Base-by-base conservation (phyloP, 345 rosid species). In the Citrus reticulata region DNA sequence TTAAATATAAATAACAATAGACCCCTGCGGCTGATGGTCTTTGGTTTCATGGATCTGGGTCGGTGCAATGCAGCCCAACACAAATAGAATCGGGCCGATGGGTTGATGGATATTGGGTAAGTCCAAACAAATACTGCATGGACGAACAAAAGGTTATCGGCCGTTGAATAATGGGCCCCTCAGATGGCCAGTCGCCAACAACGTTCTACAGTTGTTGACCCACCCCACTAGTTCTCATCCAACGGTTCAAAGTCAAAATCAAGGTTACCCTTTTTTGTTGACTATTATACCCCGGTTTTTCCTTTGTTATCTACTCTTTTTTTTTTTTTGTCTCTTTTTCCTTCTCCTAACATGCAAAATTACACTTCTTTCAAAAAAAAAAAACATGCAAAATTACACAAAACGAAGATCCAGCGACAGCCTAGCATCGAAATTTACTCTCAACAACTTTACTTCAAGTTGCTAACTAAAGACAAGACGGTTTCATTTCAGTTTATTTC, bases 201-300 rank as follows among this genome's bases (percentile, higher is more conserved):
- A 67, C 79, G 49, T 79, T 63, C 37, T 24, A 39, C 77, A 39
- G 82, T 71, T 20, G 85, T 75, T 82, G 74, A 82, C 77, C 82
- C 66, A 79, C 77, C 79, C 49, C 57, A 72, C 73, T 58, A 24
- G 61, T 42, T 57, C 24, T 55, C 13, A 79, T 82, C 79, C 74
- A 58, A 82, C 80, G 79, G 73, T 59, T 66, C 46, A 32, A 40
- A 13, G 70, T 72, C 71, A 63, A 70, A 55, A 14, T 17, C 49
- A 13, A 51, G 11, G 29, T 34, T 34, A 66, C 67, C 20, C 13
- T 35, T 25, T 35, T 34, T 7, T 1, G 13, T 51, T 37, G 51
- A 51, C 68, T 19, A 67, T 32, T 59, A 7, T 75, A n/a, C 60
- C 83, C 55, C 30, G 5, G 17, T n/a, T 19, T 37, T 3, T 7